Base-by-base conservation (phyloP, 257 asterid genomes). In the Forsythia viridissima region DNA sequence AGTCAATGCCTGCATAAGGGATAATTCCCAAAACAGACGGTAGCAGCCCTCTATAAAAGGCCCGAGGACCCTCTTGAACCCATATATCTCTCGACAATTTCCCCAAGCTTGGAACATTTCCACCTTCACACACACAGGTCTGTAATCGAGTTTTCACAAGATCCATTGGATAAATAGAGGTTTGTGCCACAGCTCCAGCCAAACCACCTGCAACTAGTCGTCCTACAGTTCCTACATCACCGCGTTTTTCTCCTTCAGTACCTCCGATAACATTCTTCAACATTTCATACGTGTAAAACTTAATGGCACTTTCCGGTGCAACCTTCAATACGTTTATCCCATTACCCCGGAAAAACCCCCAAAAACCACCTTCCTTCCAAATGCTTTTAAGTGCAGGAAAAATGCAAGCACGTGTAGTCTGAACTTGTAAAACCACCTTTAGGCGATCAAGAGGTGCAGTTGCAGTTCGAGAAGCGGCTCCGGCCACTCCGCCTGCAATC, bases 181-280 rank as follows among this genome's bases (percentile, higher is more conserved):
- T 88, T 87, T 96, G 99, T 24, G 99, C 99, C 83, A 93, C 97
- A 13, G 98, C 98, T 79, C 98, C 99, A 16, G 98, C 99, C 88
- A 96, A 44, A 24, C 99, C 99, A 72, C 99, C 98, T 0, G 99
- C 89, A 69, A 90, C 77, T 48, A 96, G 90, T 40, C 97, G 86
- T 2, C 97, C 98, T 15, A 83, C 75, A 67, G 95, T 88, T 65
- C 99, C 97, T 63, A 96, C 80, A 74, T 88, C 86, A 8, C 91
- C 93, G 71, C 40, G 40, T 10, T 63, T 63, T 63, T 63, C 40
- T 63, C 92, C 96, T 77, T 80, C 79, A 37, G 68, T 85, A 36
- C 83, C 88, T 77, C 92, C 96, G 5, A 96, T 89, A 38, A 86
- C 76, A 74, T 75, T 87, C 87, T 94, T 96, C 86, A 93, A 81